Percentiles rank a stretch among this genome's conserved stretches.
These are phyloP conservation scores for Nicotiana undulata DNA, from an alignment of 257 asterid species.

Conservation along the genomic window DNA sequence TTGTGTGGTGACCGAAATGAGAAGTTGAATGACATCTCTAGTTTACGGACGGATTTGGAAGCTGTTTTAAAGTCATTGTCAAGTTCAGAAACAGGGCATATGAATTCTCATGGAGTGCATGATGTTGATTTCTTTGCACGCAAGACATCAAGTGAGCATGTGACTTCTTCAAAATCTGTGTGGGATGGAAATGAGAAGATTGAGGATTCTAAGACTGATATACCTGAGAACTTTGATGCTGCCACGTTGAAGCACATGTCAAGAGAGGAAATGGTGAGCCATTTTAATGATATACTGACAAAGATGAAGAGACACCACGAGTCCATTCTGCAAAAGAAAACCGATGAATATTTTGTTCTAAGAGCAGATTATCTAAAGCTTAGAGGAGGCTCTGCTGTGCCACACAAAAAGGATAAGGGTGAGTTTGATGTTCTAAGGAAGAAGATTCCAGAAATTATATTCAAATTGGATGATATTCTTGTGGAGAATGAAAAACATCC, in stretches of 20 bases:
- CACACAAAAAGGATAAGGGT: conserved; percentile 57
- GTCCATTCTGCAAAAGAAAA: conserved; percentile 47
- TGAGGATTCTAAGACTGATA: conserved; percentile 36
- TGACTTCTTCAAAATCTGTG: conserved; percentile 20
- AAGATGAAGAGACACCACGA: conserved; percentile 76
- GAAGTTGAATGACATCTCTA: conserved; percentile 53
- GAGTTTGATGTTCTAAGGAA: conserved; percentile 52
- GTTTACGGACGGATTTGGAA: conserved; percentile 49
- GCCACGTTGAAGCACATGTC: conserved; percentile 49
- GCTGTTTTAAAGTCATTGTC: conserved; percentile 53
- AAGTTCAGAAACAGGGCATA: conserved; percentile 37
- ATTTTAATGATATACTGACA: conserved; percentile 54
- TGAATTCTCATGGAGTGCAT: conserved; percentile 47
- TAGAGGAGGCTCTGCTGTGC: conserved; percentile 41
- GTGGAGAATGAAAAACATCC: conserved; percentile 47
- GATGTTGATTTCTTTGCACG: conserved; percentile 48
- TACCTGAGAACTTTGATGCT: conserved; percentile 50
- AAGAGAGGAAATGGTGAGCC: conserved; percentile 43
- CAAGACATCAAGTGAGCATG: conserved; percentile 36
- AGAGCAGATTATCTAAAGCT: conserved; percentile 50
- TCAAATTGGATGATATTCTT: conserved; percentile 61
- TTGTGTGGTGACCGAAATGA: conserved; percentile 38
- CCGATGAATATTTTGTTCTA: conserved; percentile 56
- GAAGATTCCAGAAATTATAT: conserved; percentile 53
- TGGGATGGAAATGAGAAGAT: conserved; percentile 51